Conservation (phyloP, 1,284 basidiomycete genomes). For the Ceratobasidium sp. region DNA sequence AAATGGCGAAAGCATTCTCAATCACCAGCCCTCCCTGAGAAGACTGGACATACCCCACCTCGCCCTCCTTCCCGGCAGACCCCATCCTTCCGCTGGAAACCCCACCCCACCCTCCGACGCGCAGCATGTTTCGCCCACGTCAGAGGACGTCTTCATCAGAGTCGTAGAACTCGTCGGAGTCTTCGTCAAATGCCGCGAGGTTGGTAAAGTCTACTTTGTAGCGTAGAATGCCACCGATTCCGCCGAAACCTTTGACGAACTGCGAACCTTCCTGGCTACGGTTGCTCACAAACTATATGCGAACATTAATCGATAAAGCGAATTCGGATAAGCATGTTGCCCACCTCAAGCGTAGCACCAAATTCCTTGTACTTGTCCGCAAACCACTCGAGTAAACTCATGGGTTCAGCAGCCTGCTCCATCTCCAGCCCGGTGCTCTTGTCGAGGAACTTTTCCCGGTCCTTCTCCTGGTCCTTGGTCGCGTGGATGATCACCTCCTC, state of each 20-base stretch:
- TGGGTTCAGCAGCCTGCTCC: conserved; percentile 86
- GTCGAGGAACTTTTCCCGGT: conserved; percentile 94
- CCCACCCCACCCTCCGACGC: conserved; percentile 36
- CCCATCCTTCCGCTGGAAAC: background rate
- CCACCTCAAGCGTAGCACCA: conserved; percentile 88
- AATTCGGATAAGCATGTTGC: conserved; percentile 9
- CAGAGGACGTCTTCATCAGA: conserved; percentile 77
- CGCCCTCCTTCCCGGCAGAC: conserved; percentile 11
- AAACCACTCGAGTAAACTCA: conserved; percentile 95
- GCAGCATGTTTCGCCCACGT: conserved; percentile 58
- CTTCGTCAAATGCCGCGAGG: conserved; percentile 78
- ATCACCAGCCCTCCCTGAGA: background rate
- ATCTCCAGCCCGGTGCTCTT: conserved; percentile 95
- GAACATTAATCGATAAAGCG: background rate
- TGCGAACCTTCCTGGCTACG: conserved; percentile 94
- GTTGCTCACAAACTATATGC: conserved; percentile 76
- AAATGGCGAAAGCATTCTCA: conserved; percentile 21
- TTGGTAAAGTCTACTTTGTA: conserved; percentile 96
- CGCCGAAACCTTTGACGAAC: conserved; percentile 99
- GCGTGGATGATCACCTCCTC: conserved; percentile 86
- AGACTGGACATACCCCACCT: conserved; percentile 18
- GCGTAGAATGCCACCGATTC: conserved; percentile 93
- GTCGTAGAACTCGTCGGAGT: conserved; percentile 85
- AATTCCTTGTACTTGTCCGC: conserved; percentile 99
- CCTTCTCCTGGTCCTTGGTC: conserved; percentile 86